phyloP scores from a whole-genome alignment of 495 filamentous ascomycete species.

The Aspergillus bridgeri region DNA sequence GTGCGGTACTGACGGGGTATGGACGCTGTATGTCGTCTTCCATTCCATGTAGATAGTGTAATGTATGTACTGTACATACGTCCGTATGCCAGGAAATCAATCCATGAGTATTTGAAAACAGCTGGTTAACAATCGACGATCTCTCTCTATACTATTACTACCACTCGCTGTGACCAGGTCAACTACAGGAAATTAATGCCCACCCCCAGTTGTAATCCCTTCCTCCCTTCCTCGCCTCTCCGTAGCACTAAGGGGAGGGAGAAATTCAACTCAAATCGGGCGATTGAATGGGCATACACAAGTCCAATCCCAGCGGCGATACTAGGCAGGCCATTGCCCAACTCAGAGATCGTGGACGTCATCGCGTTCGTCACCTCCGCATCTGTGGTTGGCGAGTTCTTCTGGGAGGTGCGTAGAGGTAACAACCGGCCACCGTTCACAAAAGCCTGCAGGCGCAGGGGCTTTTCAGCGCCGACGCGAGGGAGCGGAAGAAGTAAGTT shows the following conservation, averaged over 20 bases:
- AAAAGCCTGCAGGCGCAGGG: constrained; percentile 85
- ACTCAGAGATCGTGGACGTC: constrained; percentile 53
- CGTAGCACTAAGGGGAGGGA: constrained; percentile 79
- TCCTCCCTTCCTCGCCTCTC: constrained; percentile 78
- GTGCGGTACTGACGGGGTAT: too few relatives aligned
- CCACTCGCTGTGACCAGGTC: neutral
- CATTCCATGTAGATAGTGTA: too few relatives aligned
- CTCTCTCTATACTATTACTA: constrained; percentile 9
- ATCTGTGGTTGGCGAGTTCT: constrained; percentile 48
- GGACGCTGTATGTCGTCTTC: too few relatives aligned
- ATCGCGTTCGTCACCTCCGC: constrained; percentile 53
- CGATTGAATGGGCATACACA: constrained; percentile 89
- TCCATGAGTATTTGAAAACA: too few relatives aligned
- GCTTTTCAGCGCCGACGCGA: constrained; percentile 68
- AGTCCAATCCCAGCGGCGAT: constrained; percentile 83
- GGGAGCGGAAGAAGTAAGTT: constrained; percentile 84
- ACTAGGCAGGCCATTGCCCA: constrained; percentile 75
- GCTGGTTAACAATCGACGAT: too few relatives aligned
- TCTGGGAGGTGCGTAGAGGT: constrained; percentile 60
- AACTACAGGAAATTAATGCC: constrained; percentile 87
- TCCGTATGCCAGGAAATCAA: too few relatives aligned
- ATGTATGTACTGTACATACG: too few relatives aligned
- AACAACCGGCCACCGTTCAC: constrained; percentile 86
- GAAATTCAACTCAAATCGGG: constrained; percentile 94
- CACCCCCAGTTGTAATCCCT: constrained; percentile 89